These are phyloP conservation scores for Rusavskia elegans DNA, from an alignment of 495 filamentous ascomycete species.

Conservation along the genomic window DNA sequence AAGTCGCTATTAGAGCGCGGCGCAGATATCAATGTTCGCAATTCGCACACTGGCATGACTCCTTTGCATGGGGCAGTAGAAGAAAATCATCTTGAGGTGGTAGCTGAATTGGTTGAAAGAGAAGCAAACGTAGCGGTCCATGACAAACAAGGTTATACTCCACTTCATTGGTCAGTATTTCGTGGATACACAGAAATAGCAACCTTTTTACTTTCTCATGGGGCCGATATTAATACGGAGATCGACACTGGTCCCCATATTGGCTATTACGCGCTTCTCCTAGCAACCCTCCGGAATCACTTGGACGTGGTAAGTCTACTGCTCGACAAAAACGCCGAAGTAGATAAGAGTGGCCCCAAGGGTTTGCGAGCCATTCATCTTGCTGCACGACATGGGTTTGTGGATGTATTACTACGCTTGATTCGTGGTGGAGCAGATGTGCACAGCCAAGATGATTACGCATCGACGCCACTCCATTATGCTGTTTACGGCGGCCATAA, in stretches of 20 bases:
- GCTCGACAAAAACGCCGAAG: no score
- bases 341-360: no score
- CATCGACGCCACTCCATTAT: no score
- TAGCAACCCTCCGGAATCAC: neutral
- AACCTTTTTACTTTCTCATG: neutral
- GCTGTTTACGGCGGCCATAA: no score
- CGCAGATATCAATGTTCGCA: slow-evolving; percentile 32
- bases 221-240: neutral
- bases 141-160: neutral
- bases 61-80: neutral
- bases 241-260: neutral
- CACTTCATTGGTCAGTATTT: slow-evolving; percentile 45
- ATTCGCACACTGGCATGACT: neutral
- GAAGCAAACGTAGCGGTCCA: neutral
- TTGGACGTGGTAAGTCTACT: neutral
- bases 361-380: no score
- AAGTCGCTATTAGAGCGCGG: slow-evolving; percentile 30
- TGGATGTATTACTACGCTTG: no score
- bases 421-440: no score
- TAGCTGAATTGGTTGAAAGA: neutral
- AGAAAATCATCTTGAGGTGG: neutral
- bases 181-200: slow-evolving; percentile 25
- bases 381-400: no score
- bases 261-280: neutral
- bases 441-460: no score